Conservation (phyloP, 257 asterid genomes). For the Haberlea rhodopensis region DNA sequence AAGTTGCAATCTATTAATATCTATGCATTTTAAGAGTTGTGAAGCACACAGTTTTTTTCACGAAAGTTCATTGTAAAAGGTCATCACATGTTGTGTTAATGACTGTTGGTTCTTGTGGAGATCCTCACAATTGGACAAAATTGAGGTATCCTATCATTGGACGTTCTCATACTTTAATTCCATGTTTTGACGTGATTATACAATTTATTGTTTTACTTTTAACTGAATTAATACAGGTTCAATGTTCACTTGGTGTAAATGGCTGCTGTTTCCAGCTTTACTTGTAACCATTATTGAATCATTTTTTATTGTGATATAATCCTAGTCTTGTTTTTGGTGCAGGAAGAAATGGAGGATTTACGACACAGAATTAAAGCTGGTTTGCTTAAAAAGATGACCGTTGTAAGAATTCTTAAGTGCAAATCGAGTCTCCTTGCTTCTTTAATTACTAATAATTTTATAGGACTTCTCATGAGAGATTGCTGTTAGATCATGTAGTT, state of each 20-base stretch:
- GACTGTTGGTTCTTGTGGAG: background rate
- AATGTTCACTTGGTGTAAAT: conserved; percentile 15
- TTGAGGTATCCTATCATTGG: too few species aligned
- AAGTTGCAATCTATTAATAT: background rate
- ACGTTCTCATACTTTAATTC: conserved; percentile 8
- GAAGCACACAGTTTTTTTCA: background rate
- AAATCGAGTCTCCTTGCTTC: conserved; percentile 20
- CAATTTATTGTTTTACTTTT: conserved; percentile 4
- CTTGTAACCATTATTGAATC: background rate
- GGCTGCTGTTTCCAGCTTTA: background rate
- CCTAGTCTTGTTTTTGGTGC: conserved; percentile 30
- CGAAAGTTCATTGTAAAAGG: background rate
- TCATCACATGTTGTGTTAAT: background rate
- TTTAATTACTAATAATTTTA: conserved; percentile 8
- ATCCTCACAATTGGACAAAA: too few species aligned
- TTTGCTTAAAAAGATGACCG: conserved; percentile 52
- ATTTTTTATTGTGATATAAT: conserved; percentile 22
- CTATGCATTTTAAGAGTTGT: background rate
- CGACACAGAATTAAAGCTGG: conserved; percentile 74
- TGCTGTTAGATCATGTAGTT: conserved; percentile 13
- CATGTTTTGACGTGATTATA: background rate
- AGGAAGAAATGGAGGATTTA: conserved; percentile 87
- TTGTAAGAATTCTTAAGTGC: conserved; percentile 46
- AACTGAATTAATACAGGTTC: conserved; percentile 24
- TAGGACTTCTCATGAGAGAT: conserved; percentile 2